Conservation (phyloP, 2,329 filamentous ascomycete genomes). For the Fusarium xylarioides region DNA sequence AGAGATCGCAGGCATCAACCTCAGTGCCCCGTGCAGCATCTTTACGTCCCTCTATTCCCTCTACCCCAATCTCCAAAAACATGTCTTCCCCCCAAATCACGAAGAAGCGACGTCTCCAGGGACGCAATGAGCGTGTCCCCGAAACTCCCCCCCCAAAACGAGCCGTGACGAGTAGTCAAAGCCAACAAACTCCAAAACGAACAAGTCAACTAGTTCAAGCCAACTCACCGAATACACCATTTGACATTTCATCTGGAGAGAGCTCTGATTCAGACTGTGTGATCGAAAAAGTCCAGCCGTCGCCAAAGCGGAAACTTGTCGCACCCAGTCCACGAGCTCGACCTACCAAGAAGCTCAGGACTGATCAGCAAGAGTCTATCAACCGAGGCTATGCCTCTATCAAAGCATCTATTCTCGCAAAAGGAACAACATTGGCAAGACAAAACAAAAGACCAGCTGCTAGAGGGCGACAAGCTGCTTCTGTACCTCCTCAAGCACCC, state of each 20-base stretch:
- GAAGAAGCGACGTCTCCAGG: neutral
- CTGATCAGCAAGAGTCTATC: neutral
- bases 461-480: neutral
- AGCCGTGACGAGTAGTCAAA: neutral
- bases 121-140: neutral
- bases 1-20: neutral
- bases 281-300: slow-evolving; percentile 12
- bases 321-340: neutral
- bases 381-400: neutral
- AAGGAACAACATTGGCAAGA: neutral
- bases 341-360: slow-evolving; percentile 13
- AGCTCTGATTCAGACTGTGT: slow-evolving; percentile 28
- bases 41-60: neutral
- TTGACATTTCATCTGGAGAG: slow-evolving; percentile 32
- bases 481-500: neutral
- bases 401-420: neutral
- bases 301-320: slow-evolving; percentile 24
- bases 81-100: slow-evolving; percentile 5
- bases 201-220: neutral
- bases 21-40: neutral
- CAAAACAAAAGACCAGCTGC: neutral
- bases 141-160: slow-evolving; percentile 7
- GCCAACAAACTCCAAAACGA: slow-evolving; percentile 1
- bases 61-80: neutral
- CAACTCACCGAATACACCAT: slow-evolving; percentile 26